Percentiles rank a stretch among this genome's conserved stretches.
phyloP scores from a whole-genome alignment of 441 rosid species.

The Jatropha podagrica region DNA sequence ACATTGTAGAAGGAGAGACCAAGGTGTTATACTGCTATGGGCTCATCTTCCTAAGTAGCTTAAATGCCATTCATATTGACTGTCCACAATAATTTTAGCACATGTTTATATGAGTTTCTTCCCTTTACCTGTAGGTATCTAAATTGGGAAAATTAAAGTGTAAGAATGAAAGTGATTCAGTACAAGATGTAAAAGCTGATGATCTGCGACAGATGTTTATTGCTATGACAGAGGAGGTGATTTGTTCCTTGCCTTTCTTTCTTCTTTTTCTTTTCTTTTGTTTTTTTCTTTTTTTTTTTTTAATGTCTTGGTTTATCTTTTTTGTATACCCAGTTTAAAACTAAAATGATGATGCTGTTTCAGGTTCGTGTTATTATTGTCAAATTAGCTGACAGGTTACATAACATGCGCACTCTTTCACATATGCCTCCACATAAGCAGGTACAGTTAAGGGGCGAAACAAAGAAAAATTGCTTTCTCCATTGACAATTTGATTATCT shows the following conservation, averaged over 20 bases:
- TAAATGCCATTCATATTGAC: conserved; percentile 7
- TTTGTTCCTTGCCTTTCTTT: conserved; percentile 1
- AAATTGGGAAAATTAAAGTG: conserved; percentile 91
- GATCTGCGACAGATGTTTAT: conserved; percentile 98
- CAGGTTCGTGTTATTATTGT: conserved; percentile 98
- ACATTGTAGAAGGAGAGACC: conserved; percentile 98
- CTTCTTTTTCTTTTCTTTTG: neutral
- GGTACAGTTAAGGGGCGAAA: conserved; percentile 39
- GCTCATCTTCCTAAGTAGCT: conserved; percentile 11
- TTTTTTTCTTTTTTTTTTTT: neutral
- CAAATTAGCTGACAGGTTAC: conserved; percentile 96
- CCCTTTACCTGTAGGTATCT: conserved; percentile 58
- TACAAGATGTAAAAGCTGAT: conserved; percentile 97
- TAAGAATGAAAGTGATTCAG: conserved; percentile 64
- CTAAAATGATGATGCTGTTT: conserved; percentile 31
- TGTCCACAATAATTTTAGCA: conserved; percentile 18
- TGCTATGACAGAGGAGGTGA: conserved; percentile 98
- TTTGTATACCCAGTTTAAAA: conserved; percentile 14
- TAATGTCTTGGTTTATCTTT: neutral
- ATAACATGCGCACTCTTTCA: conserved; percentile 95
- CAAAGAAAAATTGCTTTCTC: conserved; percentile 12
- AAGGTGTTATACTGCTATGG: conserved; percentile 56
- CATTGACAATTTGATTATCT: conserved; percentile 21
- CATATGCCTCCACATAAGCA: conserved; percentile 97
- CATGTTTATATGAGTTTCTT: conserved; percentile 20